These are phyloP conservation scores for Castanea sativa DNA, from an alignment of 306 rosid genomes.

Conservation along the genomic window DNA sequence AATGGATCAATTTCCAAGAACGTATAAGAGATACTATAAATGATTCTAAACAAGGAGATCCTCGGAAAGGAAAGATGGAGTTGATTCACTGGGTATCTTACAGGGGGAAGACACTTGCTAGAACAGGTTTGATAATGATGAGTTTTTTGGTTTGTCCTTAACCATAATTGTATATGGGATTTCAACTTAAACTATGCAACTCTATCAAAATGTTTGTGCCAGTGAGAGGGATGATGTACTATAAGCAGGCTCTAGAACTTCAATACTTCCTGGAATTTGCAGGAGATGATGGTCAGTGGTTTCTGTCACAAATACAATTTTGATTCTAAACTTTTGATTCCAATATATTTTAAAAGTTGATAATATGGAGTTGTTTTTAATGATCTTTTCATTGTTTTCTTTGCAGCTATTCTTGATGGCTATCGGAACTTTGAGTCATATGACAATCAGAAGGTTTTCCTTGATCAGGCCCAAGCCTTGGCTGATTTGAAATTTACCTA, in stretches of 20 bases:
- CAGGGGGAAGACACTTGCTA: constrained; percentile 92
- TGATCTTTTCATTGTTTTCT: constrained; percentile 16
- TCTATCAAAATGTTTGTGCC: constrained; percentile 24
- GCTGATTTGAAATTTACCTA: constrained; percentile 92
- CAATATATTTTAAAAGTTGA: constrained; percentile 2
- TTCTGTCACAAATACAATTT: constrained; percentile 7
- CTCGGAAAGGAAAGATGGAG: constrained; percentile 36
- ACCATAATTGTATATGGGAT: constrained; percentile 3
- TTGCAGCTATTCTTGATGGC: constrained; percentile 52
- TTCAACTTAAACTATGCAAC: constrained; percentile 15
- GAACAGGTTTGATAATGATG: constrained; percentile 67
- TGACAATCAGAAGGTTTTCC: constrained; percentile 27
- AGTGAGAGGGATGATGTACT: constrained; percentile 99
- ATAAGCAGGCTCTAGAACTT: constrained; percentile 63
- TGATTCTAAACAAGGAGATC: background rate
- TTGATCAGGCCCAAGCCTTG: constrained; percentile 63
- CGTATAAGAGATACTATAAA: constrained; percentile 32
- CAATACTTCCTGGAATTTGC: constrained; percentile 66
- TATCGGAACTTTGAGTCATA: constrained; percentile 24
- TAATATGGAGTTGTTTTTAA: constrained; percentile 3
- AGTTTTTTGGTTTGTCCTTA: background rate
- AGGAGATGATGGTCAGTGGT: constrained; percentile 59
- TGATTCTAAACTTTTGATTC: constrained; percentile 6
- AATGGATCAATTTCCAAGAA: constrained; percentile 72
- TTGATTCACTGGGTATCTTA: constrained; percentile 74